These are phyloP conservation scores for Nicotiana otophora DNA, from an alignment of 257 asterid genomes.

Conservation along the genomic window DNA sequence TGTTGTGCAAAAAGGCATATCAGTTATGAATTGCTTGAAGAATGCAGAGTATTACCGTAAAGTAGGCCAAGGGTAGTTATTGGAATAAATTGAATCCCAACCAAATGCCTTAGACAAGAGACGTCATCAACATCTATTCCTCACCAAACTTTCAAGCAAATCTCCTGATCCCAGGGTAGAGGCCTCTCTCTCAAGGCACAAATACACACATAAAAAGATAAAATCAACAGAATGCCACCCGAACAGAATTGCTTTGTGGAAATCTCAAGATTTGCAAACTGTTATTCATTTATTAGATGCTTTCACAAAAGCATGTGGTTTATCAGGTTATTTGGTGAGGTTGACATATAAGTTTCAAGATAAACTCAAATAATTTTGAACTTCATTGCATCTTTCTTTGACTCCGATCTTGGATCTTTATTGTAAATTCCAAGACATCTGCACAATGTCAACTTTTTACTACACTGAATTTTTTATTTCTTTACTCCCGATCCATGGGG, in stretches of 20 bases:
- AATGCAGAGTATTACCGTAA: neutral
- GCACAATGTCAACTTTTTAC: neutral
- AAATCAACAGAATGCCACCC: neutral
- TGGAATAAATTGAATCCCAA: neutral
- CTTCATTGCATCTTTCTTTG: neutral
- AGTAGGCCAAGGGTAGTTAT: conserved; percentile 1
- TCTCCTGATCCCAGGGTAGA: neutral
- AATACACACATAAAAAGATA: neutral
- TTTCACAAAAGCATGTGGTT: neutral
- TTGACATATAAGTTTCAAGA: neutral
- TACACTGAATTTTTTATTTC: neutral
- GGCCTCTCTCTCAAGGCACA: neutral
- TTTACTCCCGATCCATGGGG: neutral
- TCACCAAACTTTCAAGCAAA: neutral
- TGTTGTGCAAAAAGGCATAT: neutral
- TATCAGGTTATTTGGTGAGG: neutral
- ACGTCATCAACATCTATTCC: neutral
- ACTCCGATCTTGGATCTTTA: neutral
- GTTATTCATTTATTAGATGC: neutral
- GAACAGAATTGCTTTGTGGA: neutral
- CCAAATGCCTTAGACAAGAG: neutral
- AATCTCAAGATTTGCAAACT: neutral
- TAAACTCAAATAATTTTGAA: neutral
- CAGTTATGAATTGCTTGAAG: neutral
- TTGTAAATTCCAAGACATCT: neutral